Conservation (phyloP, 371 early-diverging fungal species). For the Mortierella sp. region DNA sequence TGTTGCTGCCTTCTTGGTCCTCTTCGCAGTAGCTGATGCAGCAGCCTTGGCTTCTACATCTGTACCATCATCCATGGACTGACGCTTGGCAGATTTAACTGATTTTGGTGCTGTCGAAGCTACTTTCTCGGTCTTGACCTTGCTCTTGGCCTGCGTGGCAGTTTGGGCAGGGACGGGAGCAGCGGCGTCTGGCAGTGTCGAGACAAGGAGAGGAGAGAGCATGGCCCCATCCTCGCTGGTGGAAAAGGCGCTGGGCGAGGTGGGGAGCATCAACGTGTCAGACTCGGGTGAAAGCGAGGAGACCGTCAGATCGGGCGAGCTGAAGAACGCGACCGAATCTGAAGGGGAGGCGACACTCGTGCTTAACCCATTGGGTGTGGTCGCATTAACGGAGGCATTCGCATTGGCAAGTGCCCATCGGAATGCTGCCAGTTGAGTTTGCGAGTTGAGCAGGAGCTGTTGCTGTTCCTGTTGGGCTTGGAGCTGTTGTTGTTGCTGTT, state of each 20-base stretch:
- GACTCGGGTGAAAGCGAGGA: conserved; percentile 49
- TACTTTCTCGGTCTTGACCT: conserved; percentile 29
- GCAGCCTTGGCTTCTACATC: conserved; percentile 33
- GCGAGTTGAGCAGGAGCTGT: conserved; percentile 39
- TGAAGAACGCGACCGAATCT: conserved; percentile 43
- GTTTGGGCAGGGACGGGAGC: background rate
- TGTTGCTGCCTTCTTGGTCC: conserved; percentile 33
- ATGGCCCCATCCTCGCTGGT: conserved; percentile 32
- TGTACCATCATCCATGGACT: conserved; percentile 35
- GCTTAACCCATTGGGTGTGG: conserved; percentile 8
- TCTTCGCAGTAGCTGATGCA: conserved; percentile 22
- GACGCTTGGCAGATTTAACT: conserved; percentile 39
- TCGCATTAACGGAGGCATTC: conserved; percentile 15
- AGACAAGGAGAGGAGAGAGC: conserved; percentile 39
- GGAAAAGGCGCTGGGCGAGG: conserved; percentile 43
- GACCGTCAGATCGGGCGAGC: conserved; percentile 43
- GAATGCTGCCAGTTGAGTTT: conserved; percentile 44
- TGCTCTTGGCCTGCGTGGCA: background rate
- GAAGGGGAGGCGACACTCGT: conserved; percentile 38
- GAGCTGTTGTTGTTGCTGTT: conserved; percentile 44
- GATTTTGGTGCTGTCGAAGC: conserved; percentile 13
- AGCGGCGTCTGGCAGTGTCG: conserved; percentile 8
- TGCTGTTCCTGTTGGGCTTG: conserved; percentile 46
- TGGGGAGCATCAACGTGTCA: conserved; percentile 46
- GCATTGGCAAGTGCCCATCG: conserved; percentile 48